phyloP scores from a whole-genome alignment of 257 asterid genomes.

The Cynanchum wilfordii region DNA sequence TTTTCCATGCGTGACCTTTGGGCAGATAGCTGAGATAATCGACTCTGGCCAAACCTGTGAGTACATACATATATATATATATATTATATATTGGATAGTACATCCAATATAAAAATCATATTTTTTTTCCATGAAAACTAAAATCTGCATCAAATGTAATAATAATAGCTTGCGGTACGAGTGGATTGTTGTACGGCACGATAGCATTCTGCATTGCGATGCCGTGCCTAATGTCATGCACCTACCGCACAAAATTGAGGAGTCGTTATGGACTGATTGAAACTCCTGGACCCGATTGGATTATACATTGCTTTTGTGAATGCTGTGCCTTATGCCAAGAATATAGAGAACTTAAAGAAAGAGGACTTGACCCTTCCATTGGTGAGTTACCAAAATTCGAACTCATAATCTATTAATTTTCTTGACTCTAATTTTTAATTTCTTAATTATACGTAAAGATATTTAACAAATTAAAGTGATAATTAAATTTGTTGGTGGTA shows the following conservation, averaged over 20 bases:
- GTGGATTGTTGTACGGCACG: slow-evolving; percentile 41
- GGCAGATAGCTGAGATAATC: slow-evolving; percentile 57
- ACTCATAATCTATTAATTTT: no score
- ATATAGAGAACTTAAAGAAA: slow-evolving; percentile 50
- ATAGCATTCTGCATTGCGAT: slow-evolving; percentile 36
- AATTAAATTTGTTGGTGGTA: neutral
- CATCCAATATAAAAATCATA: no score
- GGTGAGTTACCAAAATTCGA: slow-evolving; percentile 23
- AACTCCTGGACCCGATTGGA: slow-evolving; percentile 52
- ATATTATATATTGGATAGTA: no score
- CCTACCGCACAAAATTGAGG: slow-evolving; percentile 58
- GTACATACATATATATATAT: neutral
- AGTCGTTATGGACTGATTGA: slow-evolving; percentile 42
- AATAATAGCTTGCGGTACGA: slow-evolving; percentile 49
- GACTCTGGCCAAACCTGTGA: slow-evolving; percentile 54
- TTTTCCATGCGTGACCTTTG: slow-evolving; percentile 49
- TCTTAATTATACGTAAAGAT: no score
- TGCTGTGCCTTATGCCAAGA: slow-evolving; percentile 71
- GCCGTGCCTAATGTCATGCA: slow-evolving; percentile 64
- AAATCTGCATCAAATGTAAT: neutral
- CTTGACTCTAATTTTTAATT: no score
- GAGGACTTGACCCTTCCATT: slow-evolving; percentile 58
- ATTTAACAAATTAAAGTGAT: no score
- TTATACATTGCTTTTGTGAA: slow-evolving; percentile 59
- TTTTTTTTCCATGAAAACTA: neutral